phyloP scores from a whole-genome alignment of 768 basidiomycete species.

The Tulasnella sp. region DNA sequence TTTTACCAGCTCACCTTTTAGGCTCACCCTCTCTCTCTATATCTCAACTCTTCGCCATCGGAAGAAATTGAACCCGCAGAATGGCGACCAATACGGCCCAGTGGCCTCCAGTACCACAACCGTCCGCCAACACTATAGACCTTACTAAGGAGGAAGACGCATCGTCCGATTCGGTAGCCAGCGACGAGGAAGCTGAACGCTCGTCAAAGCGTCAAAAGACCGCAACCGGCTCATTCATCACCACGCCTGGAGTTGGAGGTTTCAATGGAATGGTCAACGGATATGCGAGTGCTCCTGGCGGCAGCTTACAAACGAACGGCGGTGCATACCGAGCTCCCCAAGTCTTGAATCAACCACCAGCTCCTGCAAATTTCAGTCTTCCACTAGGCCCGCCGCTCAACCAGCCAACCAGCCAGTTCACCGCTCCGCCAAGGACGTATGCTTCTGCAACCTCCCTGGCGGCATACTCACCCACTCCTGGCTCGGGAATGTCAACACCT shows the following conservation, averaged over 20 bases:
- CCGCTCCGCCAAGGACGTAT: background rate
- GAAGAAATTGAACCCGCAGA: background rate
- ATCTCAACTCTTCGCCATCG: background rate
- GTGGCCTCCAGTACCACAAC: background rate
- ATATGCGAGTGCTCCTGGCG: background rate
- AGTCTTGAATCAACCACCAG: slow-evolving; percentile 7
- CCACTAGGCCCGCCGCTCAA: slow-evolving; percentile 7
- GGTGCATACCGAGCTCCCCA: slow-evolving; percentile 13
- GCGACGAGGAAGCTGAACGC: slow-evolving; percentile 3
- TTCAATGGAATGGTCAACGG: background rate
- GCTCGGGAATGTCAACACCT: background rate
- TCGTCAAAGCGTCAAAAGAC: slow-evolving; percentile 11
- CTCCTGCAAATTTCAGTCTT: background rate
- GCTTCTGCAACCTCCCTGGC: background rate
- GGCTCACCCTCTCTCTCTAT: background rate
- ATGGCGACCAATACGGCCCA: background rate
- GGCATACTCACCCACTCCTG: background rate
- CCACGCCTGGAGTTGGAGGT: background rate
- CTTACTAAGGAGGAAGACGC: slow-evolving; percentile 8
- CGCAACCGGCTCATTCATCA: background rate
- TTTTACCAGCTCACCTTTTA: slow-evolving; percentile 4
- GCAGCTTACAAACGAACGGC: background rate
- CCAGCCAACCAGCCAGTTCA: slow-evolving; percentile 3
- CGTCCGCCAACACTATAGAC: slow-evolving; percentile 7
- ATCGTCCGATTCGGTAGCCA: background rate